A percentile compares a stretch with the other conserved stretches of the same genome.
phyloP scores from a whole-genome alignment of 106 monocot genomes.

The Dendrobium huoshanense region DNA sequence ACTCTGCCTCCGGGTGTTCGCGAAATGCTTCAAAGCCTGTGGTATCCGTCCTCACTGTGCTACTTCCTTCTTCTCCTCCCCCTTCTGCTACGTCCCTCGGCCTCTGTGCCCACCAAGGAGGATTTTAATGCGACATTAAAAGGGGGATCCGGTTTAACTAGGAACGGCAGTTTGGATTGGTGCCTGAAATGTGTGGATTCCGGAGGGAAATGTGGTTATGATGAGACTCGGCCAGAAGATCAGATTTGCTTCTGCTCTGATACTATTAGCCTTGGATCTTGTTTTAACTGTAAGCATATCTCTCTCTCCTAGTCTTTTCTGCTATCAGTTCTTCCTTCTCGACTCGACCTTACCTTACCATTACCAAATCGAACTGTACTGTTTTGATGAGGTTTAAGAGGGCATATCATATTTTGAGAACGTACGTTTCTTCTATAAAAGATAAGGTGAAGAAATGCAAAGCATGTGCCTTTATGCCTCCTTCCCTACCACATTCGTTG shows the following conservation, averaged over 20 bases:
- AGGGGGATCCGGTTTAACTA: not conserved
- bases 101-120: not conserved
- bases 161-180: not conserved
- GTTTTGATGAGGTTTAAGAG: not conserved
- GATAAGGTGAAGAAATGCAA: no score
- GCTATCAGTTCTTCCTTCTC: not conserved
- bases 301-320: not conserved
- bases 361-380: not conserved
- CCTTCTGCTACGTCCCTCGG: not conserved
- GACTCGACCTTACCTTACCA: not conserved
- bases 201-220: not conserved
- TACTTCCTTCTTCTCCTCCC: not conserved
- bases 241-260: conserved; percentile 21
- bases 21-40: not conserved
- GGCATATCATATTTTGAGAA: no score
- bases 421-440: no score
- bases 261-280: not conserved
- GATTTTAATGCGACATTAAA: not conserved
- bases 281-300: not conserved
- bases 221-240: not conserved
- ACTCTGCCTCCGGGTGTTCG: not conserved
- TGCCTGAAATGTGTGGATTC: not conserved
- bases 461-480: no score
- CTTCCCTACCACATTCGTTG: no score
- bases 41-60: not conserved